Evolutionary conservation across 495 filamentous ascomycete species (phyloP), one percentile per base, ranked within the genome.

Genomic region (Alectoria sarmentosa): DNA sequence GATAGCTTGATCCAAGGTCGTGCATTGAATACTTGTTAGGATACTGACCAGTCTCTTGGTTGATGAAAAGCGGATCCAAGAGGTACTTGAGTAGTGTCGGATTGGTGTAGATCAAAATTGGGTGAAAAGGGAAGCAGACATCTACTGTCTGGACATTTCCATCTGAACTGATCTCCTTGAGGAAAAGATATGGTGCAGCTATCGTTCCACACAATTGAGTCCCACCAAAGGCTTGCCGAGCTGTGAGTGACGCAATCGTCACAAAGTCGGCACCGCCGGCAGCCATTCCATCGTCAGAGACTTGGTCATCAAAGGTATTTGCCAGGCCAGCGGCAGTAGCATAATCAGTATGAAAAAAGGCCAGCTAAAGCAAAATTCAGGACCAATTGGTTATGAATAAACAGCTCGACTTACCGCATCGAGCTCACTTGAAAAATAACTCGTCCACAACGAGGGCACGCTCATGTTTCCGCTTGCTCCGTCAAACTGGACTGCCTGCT

Each of bases 111-210:
- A 96, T 69, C 74, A 95, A 94, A 73, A 96, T 90, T 0, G 91
- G 91, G 67, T 91, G 91, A 3, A 90, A 84, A 0, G 92, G 92
- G 79, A 95, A 97, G 63, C 95, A 90, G 65, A 97, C 91, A 76
- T 97, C 92, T 4, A 97, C 90, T 1, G 92, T 96, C 69, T 97
- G 91, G 75, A 88, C 85, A 70, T 97, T 96, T 0, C 92, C 92
- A 70, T 96, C 88, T 4, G 89, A 93, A 1, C 89, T 93, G 63
- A 97, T 96, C 72, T 97, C 92, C 73, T 97, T 97, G 68, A 96
- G 81, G 75, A 96, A 96, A 17, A 96, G 75, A 60, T 95, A 84
- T 4, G 88, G 86, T 54, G 83, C 78, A 13, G 90, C 85, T 0
- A 82, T 79, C 0, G 91, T 94, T 1, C 92, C 91, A 23, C 87